phyloP scores from a whole-genome alignment of 331 rosid genomes.

The Pyrus hybrid region DNA sequence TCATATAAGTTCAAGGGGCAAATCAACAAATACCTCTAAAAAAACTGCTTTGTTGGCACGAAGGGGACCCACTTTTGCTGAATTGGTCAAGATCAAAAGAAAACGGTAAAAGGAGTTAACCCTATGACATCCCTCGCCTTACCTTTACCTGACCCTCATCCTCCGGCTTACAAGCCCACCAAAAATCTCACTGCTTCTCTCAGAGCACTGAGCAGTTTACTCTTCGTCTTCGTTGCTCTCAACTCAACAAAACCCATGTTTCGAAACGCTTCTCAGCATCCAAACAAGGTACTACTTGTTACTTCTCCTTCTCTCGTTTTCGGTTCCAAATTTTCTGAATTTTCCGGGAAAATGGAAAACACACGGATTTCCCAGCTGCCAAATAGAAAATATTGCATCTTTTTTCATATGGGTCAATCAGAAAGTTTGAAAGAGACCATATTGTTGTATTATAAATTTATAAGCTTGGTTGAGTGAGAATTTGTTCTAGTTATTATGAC shows the following conservation, averaged over 20 bases:
- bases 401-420: neutral
- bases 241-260: constrained; percentile 5
- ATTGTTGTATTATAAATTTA: neutral
- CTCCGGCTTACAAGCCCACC: neutral
- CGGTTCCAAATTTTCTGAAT: neutral
- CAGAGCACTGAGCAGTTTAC: neutral
- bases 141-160: neutral
- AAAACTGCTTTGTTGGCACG: too few species aligned
- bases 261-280: constrained; percentile 12
- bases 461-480: neutral
- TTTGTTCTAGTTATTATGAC: neutral
- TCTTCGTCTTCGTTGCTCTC: neutral
- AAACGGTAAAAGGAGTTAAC: neutral
- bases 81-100: too few species aligned
- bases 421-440: neutral
- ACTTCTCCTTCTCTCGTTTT: neutral
- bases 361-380: neutral
- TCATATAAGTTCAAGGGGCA: too few species aligned
- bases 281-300: constrained; percentile 13
- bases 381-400: neutral
- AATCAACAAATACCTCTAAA: too few species aligned
- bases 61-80: too few species aligned
- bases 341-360: neutral
- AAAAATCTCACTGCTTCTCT: neutral
- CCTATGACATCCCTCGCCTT: neutral